Evolutionary conservation across 2,329 filamentous ascomycete genomes (phyloP).

Genomic region (Zasmidium citrigriseum): DNA sequence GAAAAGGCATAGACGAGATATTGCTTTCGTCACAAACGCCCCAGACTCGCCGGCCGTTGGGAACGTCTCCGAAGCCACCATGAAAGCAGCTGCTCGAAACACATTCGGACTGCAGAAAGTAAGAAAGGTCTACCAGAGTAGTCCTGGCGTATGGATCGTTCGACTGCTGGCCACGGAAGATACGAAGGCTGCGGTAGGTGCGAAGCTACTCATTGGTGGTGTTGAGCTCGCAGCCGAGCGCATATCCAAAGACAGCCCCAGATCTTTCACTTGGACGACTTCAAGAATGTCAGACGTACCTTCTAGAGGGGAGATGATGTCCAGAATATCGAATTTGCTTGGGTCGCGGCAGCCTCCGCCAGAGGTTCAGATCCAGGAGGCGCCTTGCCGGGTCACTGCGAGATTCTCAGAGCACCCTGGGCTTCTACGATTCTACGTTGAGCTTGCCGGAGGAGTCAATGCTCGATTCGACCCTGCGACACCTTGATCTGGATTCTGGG

Average conservation of each 20-base stretch:
- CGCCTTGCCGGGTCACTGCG: background rate
- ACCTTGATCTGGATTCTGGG: too few species aligned
- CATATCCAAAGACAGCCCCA: background rate
- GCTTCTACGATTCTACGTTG: background rate
- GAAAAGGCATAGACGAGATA: background rate
- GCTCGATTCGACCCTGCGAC: background rate
- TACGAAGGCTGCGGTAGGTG: background rate
- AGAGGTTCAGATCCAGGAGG: background rate
- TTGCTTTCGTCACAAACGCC: background rate
- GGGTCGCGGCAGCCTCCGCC: background rate
- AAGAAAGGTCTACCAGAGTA: background rate
- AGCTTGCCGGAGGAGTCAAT: background rate
- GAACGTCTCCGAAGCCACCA: background rate
- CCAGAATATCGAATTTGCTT: background rate
- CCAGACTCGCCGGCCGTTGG: background rate
- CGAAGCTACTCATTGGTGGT: background rate
- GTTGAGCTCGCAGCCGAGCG: background rate
- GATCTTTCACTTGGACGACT: background rate
- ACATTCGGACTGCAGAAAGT: background rate
- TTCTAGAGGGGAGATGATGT: background rate
- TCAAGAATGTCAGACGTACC: background rate
- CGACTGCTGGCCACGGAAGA: background rate
- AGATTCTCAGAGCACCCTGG: background rate
- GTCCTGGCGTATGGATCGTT: background rate
- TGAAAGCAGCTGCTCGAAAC: background rate